A percentile compares a stretch with the other conserved stretches of the same genome.
Evolutionary conservation across 345 rosid species (phyloP).

Genomic region (Fremontodendron californicum): DNA sequence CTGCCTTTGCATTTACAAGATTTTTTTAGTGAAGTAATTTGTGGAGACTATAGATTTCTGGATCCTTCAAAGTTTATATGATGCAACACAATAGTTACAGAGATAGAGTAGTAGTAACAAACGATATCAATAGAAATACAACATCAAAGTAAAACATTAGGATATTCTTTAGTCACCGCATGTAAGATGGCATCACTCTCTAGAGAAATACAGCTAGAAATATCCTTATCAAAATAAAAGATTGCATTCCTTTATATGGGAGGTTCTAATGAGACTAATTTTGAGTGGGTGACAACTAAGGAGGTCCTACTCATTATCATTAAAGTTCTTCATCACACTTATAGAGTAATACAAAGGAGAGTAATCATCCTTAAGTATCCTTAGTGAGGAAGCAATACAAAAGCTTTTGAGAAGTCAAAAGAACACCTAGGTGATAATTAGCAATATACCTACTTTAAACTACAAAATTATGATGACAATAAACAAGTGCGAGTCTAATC

Average conservation of each 20-base stretch:
- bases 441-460: background rate
- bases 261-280: background rate
- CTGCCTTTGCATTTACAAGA: background rate
- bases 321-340: too few relatives aligned
- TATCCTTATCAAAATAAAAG: background rate
- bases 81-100: background rate
- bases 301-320: too few relatives aligned
- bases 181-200: background rate
- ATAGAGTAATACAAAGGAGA: too few relatives aligned
- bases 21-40: background rate
- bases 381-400: background rate
- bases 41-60: background rate
- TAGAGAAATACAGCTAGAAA: background rate
- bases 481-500: background rate
- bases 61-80: background rate
- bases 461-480: background rate
- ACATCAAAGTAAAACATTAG: background rate
- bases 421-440: too few relatives aligned
- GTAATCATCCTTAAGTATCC: background rate
- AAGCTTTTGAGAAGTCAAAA: background rate
- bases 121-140: background rate
- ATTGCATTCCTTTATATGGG: background rate
- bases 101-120: background rate
- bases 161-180: background rate
- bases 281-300: too few relatives aligned